Base-by-base conservation (phyloP, 192 early-diverging fungal species). In the Umbelopsis isabellina region DNA sequence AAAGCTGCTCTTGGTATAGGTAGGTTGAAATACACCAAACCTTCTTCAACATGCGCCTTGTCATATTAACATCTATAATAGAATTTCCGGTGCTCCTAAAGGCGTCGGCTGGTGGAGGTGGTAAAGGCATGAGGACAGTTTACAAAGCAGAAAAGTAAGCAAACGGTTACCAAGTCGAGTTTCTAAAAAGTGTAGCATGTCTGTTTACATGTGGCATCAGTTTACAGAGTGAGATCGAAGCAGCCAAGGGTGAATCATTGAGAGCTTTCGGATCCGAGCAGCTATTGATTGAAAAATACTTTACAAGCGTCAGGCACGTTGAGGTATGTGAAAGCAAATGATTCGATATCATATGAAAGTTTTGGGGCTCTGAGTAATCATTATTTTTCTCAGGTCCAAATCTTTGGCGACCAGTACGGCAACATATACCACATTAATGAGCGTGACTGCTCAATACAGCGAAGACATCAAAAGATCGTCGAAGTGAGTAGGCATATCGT, bases 401-500 rank as follows among this genome's bases (percentile, higher is more conserved):
- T 89, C 41, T 82, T 90, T 77, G 87, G 83, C 18, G 88, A 90
- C 66, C 74, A 74, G 22, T 73, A 86, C 23, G 88, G 87, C 49
- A 83, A 85, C 47, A 83, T 84, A 5, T 82, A 85, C 65, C 79
- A 83, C 49, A 75, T 88, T 35, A 82, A 76, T 27, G 87, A 87
- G 49, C 86, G 88, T 51, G 88, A 90, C 69, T 90, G 88, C 68
- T 86, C 86, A 20, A 79, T 90, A 33, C 88, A 90, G 49, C 73
- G 88, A 53, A 74, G 87, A 45, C 87, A 90, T 71, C 88, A 90
- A 75, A 90, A 90, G 66, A 82, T 90, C 21, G 86, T 90, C 50
- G 88, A 90, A 69, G 79, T 80, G 30, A 64, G 30, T 61, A 35
- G 22, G 33, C 5, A 22, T 35, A 18, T 2, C 2, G 16, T 13